Evolutionary conservation across 1,284 basidiomycete genomes (phyloP).

Genomic region (Rhizoctonia solani): DNA sequence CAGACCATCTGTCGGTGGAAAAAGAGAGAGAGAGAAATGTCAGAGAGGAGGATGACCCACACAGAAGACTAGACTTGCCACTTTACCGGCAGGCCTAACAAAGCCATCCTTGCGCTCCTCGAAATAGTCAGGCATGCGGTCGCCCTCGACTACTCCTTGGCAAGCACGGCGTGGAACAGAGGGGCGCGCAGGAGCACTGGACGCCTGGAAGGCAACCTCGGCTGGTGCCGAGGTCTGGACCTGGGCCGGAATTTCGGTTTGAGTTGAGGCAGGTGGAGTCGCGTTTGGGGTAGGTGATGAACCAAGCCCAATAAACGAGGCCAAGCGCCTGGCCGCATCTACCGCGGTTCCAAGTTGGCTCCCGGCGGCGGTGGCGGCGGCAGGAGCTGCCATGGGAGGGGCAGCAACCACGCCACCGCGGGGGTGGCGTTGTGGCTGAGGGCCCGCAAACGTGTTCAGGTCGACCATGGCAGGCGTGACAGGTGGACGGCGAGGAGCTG

Average conservation of each 20-base stretch:
- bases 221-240: not conserved
- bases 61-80: constrained; percentile 1
- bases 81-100: not conserved
- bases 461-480: not conserved
- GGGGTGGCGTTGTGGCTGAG: not conserved
- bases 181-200: not conserved
- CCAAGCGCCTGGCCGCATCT: not conserved
- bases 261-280: not conserved
- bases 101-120: constrained; percentile 19
- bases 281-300: not conserved
- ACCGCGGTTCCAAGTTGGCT: not conserved
- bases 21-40: not conserved
- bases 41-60: not conserved
- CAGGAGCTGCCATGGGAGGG: not conserved
- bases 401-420: constrained; percentile 16
- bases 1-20: constrained; percentile 9
- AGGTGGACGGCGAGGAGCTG: not conserved
- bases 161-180: not conserved
- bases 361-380: not conserved
- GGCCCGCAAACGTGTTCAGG: not conserved
- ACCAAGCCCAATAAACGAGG: not conserved
- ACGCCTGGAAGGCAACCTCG: not conserved
- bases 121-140: constrained; percentile 14
- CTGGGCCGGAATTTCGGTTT: too few species aligned
- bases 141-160: constrained; percentile 8